A percentile compares a stretch with the other conserved stretches of the same genome.
These are phyloP conservation scores for Ramaria sp. DNA, from an alignment of 768 basidiomycete genomes.

Conservation along the genomic window DNA sequence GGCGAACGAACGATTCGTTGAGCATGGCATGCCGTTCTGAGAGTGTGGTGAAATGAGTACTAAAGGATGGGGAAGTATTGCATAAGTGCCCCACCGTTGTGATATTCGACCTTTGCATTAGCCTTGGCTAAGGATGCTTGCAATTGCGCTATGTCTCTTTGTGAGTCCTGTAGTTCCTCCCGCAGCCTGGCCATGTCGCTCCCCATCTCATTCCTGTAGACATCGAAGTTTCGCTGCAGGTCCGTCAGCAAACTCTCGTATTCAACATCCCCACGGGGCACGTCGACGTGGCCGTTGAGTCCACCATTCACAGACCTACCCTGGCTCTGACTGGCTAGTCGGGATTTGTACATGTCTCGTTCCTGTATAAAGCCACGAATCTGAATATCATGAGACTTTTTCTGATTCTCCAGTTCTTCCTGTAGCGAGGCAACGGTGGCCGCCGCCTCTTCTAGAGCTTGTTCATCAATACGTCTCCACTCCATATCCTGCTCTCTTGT, in stretches of 20 bases:
- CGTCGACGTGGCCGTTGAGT: conserved; percentile 17
- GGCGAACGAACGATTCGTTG: conserved; percentile 18
- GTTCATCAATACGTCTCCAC: conserved; percentile 36
- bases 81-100: conserved; percentile 44
- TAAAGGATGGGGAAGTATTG: neutral
- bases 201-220: conserved; percentile 71
- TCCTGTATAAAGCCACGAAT: conserved; percentile 82
- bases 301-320: conserved; percentile 23
- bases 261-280: conserved; percentile 29
- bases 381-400: conserved; percentile 54
- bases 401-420: conserved; percentile 68
- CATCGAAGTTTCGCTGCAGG: conserved; percentile 71
- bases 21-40: conserved; percentile 8
- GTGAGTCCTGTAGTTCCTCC: conserved; percentile 54
- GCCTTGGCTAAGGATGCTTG: conserved; percentile 69
- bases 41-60: neutral
- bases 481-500: conserved; percentile 73
- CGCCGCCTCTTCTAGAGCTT: conserved; percentile 81
- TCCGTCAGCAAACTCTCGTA: conserved; percentile 50
- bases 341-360: conserved; percentile 69
- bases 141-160: conserved; percentile 57
- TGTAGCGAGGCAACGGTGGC: conserved; percentile 74
- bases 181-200: conserved; percentile 62
- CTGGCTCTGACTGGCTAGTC: conserved; percentile 51
- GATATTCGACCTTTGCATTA: conserved; percentile 69